Percentiles rank a stretch among this genome's conserved stretches.
Evolutionary conservation across 306 rosid species (phyloP).

Genomic region (Sicyos edulis): DNA sequence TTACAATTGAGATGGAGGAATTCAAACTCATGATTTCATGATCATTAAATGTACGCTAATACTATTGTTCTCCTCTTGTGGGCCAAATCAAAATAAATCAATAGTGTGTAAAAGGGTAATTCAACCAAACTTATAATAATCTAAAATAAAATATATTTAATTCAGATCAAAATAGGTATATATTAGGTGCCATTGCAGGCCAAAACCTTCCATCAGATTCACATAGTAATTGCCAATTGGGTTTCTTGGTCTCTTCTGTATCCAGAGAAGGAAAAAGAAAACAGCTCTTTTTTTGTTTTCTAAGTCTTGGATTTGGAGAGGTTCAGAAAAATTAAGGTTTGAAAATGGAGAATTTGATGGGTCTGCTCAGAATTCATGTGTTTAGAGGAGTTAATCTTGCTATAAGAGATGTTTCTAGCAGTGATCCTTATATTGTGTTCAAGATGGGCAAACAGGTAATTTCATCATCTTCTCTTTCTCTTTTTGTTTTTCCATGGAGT

Average conservation of each 20-base stretch:
- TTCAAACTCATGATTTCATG: too few species aligned
- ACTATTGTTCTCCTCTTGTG: too few species aligned
- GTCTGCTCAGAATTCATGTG: constrained; percentile 65
- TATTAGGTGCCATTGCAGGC: not conserved
- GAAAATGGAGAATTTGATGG: constrained; percentile 71
- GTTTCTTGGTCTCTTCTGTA: too few species aligned
- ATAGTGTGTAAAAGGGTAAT: not conserved
- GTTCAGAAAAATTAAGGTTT: not conserved
- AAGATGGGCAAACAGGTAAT: constrained; percentile 74
- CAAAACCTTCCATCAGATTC: not conserved
- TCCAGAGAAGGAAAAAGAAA: not conserved
- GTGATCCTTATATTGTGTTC: constrained; percentile 81
- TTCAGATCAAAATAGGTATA: not conserved
- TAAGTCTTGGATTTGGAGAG: not conserved
- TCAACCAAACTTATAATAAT: not conserved
- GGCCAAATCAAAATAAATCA: too few species aligned
- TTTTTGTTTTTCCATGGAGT: too few species aligned
- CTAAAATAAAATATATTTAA: not conserved
- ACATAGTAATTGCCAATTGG: not conserved
- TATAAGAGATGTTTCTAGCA: constrained; percentile 57
- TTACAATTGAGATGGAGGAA: too few species aligned
- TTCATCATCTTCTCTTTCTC: not conserved
- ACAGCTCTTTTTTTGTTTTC: too few species aligned
- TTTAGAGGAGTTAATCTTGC: constrained; percentile 77
- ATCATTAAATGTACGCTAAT: too few species aligned